Conservation (phyloP, 1,284 basidiomycete genomes). For the Coniophora puteana region DNA sequence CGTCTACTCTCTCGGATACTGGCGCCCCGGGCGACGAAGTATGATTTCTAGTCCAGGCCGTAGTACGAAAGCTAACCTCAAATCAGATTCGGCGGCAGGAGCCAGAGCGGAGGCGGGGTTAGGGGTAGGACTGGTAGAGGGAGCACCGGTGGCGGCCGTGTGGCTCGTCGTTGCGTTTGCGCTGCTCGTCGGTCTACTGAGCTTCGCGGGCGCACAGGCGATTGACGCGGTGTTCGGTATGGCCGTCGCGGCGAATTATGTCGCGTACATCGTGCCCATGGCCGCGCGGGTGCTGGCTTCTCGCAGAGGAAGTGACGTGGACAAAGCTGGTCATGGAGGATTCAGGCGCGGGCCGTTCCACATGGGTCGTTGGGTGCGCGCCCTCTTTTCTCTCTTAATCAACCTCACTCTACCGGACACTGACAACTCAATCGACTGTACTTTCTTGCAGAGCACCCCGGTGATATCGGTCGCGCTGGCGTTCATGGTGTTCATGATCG, state of each 20-base stretch:
- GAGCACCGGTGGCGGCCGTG: constrained; percentile 29
- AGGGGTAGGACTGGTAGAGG: too few species aligned
- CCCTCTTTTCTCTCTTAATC: background rate
- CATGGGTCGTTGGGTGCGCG: constrained; percentile 25
- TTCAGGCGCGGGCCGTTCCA: constrained; percentile 30
- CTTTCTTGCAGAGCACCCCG: constrained; percentile 21
- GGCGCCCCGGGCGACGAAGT: too few species aligned
- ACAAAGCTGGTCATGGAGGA: too few species aligned
- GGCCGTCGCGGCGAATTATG: constrained; percentile 12
- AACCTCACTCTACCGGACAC: background rate
- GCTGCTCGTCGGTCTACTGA: constrained; percentile 24
- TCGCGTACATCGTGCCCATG: constrained; percentile 23
- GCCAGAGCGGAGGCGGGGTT: too few species aligned
- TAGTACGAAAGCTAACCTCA: too few species aligned
- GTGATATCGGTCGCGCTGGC: constrained; percentile 19
- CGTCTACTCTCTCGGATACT: constrained; percentile 20
- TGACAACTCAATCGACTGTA: too few species aligned
- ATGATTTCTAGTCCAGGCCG: too few species aligned
- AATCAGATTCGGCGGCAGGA: too few species aligned
- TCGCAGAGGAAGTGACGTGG: too few species aligned
- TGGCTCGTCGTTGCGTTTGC: constrained; percentile 23
- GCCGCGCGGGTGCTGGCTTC: constrained; percentile 20
- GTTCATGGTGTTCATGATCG: constrained; percentile 27
- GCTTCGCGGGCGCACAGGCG: constrained; percentile 21
- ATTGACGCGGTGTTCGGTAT: constrained; percentile 27